Evolutionary conservation across 805 yeast species (phyloP).

Genomic region (Lipomyces japonicus): DNA sequence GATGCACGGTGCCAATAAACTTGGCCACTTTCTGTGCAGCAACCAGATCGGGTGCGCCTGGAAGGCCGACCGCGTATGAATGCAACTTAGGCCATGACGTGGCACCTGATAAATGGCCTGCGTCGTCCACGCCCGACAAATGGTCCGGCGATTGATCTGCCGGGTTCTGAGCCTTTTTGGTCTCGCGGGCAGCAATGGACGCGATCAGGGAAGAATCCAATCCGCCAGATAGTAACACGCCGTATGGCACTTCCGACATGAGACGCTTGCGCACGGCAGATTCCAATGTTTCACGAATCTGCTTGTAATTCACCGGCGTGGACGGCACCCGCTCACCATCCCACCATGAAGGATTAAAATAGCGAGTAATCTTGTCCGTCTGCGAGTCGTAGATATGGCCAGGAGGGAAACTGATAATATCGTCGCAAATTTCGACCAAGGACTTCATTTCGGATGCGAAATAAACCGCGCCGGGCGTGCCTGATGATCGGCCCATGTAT

Average conservation of each 20-base stretch:
- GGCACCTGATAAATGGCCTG: conserved; percentile 74
- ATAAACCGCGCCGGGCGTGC: conserved; percentile 68
- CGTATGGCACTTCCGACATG: conserved; percentile 99
- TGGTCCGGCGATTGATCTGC: conserved; percentile 49
- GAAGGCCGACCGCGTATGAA: conserved; percentile 95
- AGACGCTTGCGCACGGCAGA: conserved; percentile 96
- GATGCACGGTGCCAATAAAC: conserved; percentile 93
- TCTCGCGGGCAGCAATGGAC: conserved; percentile 94
- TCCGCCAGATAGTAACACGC: conserved; percentile 96
- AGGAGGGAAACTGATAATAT: conserved; percentile 92
- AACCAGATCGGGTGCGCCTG: conserved; percentile 94
- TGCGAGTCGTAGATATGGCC: conserved; percentile 94
- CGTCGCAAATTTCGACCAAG: conserved; percentile 90
- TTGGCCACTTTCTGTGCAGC: conserved; percentile 98
- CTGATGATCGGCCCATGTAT: conserved; percentile 82
- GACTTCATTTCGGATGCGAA: conserved; percentile 96
- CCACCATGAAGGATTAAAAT: conserved; percentile 94
- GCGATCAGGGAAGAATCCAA: conserved; percentile 96
- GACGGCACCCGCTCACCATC: conserved; percentile 73
- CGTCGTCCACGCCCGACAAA: conserved; percentile 87
- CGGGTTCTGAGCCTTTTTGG: conserved; percentile 57
- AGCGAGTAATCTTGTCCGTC: conserved; percentile 80
- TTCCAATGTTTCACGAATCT: conserved; percentile 78
- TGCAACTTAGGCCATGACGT: conserved; percentile 67
- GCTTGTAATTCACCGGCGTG: conserved; percentile 65